A percentile compares a stretch with the other conserved stretches of the same genome.
Conservation (phyloP, 2,329 filamentous ascomycete genomes). For the Fusarium citri region DNA sequence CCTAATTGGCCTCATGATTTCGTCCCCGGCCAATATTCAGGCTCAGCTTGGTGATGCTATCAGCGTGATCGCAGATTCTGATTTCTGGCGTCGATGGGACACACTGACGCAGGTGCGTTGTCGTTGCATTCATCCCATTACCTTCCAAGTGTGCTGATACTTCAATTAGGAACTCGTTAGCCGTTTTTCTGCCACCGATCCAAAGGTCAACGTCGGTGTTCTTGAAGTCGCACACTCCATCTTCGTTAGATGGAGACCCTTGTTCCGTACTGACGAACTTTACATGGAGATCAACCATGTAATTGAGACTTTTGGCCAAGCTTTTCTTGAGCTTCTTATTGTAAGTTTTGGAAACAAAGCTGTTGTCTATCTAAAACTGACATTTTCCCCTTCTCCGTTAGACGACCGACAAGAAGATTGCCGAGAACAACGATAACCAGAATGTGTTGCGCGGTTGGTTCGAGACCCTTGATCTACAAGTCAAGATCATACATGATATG, state of each 20-base stretch:
- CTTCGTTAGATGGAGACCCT: constrained; percentile 93
- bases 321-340: constrained; percentile 84
- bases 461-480: constrained; percentile 84
- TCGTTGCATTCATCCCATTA: background rate
- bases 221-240: constrained; percentile 98
- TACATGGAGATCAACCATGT: constrained; percentile 98
- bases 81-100: constrained; percentile 97
- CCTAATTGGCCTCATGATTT: constrained; percentile 96
- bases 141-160: constrained; percentile 8
- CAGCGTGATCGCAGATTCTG: constrained; percentile 96
- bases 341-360: constrained; percentile 57
- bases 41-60: constrained; percentile 96
- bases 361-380: constrained; percentile 25
- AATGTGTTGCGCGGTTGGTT: constrained; percentile 81
- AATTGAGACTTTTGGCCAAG: constrained; percentile 81
- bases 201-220: constrained; percentile 90
- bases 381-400: constrained; percentile 44
- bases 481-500: constrained; percentile 95
- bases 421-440: constrained; percentile 80
- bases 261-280: constrained; percentile 92
- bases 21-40: constrained; percentile 87
- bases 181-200: constrained; percentile 83
- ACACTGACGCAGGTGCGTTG: constrained; percentile 82
- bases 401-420: constrained; percentile 77
- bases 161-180: constrained; percentile 80